Conservation (phyloP, 2,329 filamentous ascomycete species). For the Alternaria consortialis region DNA sequence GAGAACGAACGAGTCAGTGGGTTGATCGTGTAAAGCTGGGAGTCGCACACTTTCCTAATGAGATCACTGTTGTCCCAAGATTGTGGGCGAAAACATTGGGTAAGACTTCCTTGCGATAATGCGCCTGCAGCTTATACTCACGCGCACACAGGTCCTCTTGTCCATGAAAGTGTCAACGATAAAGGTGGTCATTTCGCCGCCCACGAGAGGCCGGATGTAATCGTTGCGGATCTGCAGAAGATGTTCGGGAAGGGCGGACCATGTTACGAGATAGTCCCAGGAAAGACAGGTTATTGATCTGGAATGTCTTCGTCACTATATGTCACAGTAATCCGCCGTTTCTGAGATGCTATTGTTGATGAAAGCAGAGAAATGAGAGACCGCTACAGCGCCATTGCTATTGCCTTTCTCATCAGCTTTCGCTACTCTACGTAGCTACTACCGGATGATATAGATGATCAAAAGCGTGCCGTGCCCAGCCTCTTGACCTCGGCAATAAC, state of each 20-base stretch:
- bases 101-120: constrained; percentile 7
- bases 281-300: constrained; percentile 38
- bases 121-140: constrained; percentile 2
- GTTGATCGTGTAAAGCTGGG: constrained; percentile 61
- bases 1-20: constrained; percentile 53
- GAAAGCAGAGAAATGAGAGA: neutral
- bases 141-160: constrained; percentile 55
- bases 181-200: constrained; percentile 70
- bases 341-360: neutral
- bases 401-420: neutral
- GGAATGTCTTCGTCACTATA: neutral
- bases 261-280: constrained; percentile 47
- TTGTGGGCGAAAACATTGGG: constrained; percentile 68
- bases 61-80: constrained; percentile 63
- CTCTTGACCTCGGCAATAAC: neutral
- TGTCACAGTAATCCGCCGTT: neutral
- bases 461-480: neutral
- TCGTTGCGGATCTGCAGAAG: constrained; percentile 62
- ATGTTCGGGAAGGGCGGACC: constrained; percentile 65
- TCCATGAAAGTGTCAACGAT: constrained; percentile 62
- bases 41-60: constrained; percentile 66
- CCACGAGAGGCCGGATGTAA: constrained; percentile 63
- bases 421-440: neutral
- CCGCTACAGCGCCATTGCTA: neutral
- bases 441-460: neutral